These are phyloP conservation scores for Shiraia bambusicola DNA, from an alignment of 2,329 filamentous ascomycete genomes.

Conservation along the genomic window DNA sequence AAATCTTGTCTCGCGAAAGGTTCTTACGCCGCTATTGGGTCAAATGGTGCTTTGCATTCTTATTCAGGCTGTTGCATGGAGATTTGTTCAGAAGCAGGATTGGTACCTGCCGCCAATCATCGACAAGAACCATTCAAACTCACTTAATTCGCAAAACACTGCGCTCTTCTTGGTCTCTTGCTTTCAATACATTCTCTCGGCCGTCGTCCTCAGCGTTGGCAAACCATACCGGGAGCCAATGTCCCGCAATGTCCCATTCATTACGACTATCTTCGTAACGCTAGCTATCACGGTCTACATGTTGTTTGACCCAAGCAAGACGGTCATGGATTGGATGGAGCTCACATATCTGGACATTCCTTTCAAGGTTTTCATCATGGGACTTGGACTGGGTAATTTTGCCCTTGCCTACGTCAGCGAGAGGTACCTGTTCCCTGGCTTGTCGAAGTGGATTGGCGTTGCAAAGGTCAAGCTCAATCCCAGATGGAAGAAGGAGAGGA, in stretches of 20 bases:
- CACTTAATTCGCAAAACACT: slow-evolving; percentile 91
- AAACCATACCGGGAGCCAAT: slow-evolving; percentile 83
- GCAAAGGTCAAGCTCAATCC: slow-evolving; percentile 54
- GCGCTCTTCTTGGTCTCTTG: slow-evolving; percentile 86
- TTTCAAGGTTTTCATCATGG: slow-evolving; percentile 73
- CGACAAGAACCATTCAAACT: slow-evolving; percentile 76
- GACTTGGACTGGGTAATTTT: slow-evolving; percentile 70
- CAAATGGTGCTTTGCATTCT: slow-evolving; percentile 81
- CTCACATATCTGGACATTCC: slow-evolving; percentile 72
- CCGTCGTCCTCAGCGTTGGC: slow-evolving; percentile 87
- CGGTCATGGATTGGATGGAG: slow-evolving; percentile 77
- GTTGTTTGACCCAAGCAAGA: slow-evolving; percentile 70
- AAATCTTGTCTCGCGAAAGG: slow-evolving; percentile 87
- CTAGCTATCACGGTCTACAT: slow-evolving; percentile 74
- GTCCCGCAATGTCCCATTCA: slow-evolving; percentile 80
- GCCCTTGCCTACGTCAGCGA: slow-evolving; percentile 70
- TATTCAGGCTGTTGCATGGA: slow-evolving; percentile 73
- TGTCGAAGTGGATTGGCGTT: slow-evolving; percentile 69
- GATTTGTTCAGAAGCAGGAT: slow-evolving; percentile 72
- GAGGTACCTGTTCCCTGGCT: slow-evolving; percentile 64
- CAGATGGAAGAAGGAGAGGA: slow-evolving; percentile 71
- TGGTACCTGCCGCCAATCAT: slow-evolving; percentile 84
- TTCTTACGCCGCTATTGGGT: slow-evolving; percentile 83
- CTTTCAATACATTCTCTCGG: slow-evolving; percentile 92
- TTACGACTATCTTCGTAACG: slow-evolving; percentile 70